Base-by-base conservation (phyloP, 805 yeast species). In the Hanseniaspora mollemarum region DNA sequence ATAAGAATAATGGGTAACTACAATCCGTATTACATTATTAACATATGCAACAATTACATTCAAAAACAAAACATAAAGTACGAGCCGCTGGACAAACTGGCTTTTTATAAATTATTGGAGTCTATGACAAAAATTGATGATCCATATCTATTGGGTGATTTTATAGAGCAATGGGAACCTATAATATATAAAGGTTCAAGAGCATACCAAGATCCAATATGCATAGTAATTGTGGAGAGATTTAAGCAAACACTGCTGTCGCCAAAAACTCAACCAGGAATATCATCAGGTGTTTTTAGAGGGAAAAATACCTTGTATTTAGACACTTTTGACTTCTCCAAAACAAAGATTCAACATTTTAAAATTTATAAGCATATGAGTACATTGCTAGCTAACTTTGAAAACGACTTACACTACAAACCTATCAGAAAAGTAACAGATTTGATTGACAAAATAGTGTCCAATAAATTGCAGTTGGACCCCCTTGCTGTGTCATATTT, bases 1-100 rank as follows among this genome's bases (percentile, higher is more conserved):
- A 29, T 24, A 31, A 48, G 51, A 33, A n/a, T 48, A 7, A n/a
- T 32, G 15, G 22, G 41, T n/a, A 25, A 26, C 13, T 48, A 40
- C 26, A 48, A 48, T 36, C 39, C 33, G 18, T 32, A 40, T 22
- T 8, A 18, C 8, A 33, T 48, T 18, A 1, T 29, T 2, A 40
- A 15, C 4, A 32, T 33, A 9, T 16, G 44, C 16, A n/a, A 48
- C 15, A n/a, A 31, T 13, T 48, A 16, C 40, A 42, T 22, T 3
- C 21, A 37, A 21, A 6, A 25, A 7, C 31, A 48, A 24, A 26
- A 32, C 22, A 32, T 33, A 16, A 48, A 48, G 18, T 48, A 48
- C 19, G 45, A 40, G 21, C 37, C 22, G 2, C 12, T 48, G 24
- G 32, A 39, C n/a, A 33, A 15, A 21, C 2, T 15, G 13, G 9